Evolutionary conservation across 2,329 filamentous ascomycete species (phyloP), one percentile per base, ranked within the genome.

Genomic region (Metarhizium brunneum): DNA sequence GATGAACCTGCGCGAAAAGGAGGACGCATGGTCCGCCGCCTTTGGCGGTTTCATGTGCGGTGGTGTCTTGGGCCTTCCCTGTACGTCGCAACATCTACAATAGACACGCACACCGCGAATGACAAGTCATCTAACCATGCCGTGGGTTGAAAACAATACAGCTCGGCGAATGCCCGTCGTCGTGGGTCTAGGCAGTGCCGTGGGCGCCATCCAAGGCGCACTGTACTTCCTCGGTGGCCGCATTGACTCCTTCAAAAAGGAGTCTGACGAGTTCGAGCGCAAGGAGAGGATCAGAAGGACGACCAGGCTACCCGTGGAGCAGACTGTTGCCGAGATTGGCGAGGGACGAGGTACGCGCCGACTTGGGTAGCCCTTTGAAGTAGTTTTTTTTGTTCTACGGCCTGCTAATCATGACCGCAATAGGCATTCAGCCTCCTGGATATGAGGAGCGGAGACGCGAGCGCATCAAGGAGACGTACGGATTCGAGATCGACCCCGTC

Each of bases 381-480:
- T 11, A 11, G 10, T 35, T 35, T 35, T 35, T 35, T 35, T 35
- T 35, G 32, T 16, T 35, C 11, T 18, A 47, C 49, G 10, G 38
- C 35, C 51, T 38, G 6, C 36, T 29, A 16, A 48, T 13, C 20
- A 2, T 63, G 36, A 18, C 7, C 49, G 47, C 18, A 35, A 16
- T 35, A 96, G 91, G 88, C 55, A 90, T 96, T 64, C 80, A 86
- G 63, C 87, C 82, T 45, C 85, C 88, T 16, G 90, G 90, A 53
- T 96, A 94, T 68, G 87, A 89, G 64, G 89, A 95, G 77, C 81
- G 92, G 71, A 85, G 92, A 71, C 83, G 84, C 62, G 79, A 91
- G 75, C 82, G 89, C 64, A 80, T 96, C 71, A 86, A 89, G 81
- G 86, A 90, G 73, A 89, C 85, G 71, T 96, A 96, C 67, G 90